Conservation (phyloP, 805 yeast genomes). For the Saturnispora galanensis region DNA sequence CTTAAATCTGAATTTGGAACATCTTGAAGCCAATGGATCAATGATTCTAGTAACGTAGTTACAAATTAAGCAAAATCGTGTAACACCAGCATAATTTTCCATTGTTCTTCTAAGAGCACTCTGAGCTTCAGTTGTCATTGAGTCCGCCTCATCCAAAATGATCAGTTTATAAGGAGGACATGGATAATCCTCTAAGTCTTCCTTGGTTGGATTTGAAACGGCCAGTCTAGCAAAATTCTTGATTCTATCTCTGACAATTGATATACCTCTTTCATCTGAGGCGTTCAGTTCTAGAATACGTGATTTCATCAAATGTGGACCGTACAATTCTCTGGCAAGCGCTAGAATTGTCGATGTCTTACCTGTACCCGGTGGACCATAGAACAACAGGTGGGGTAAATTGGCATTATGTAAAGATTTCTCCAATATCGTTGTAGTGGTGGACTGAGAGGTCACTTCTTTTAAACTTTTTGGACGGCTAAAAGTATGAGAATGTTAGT, state of each 20-base stretch:
- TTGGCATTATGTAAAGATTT: conserved; percentile 72
- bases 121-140: conserved; percentile 98
- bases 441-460: conserved; percentile 88
- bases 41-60: conserved; percentile 94
- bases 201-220: conserved; percentile 68
- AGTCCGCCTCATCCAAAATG: conserved; percentile 91
- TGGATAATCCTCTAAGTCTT: conserved; percentile 66
- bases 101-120: conserved; percentile 88
- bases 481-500: not conserved
- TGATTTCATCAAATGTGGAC: conserved; percentile 55
- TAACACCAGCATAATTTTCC: conserved; percentile 82
- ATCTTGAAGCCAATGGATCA: conserved; percentile 92
- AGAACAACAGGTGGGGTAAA: conserved; percentile 83
- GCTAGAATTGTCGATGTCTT: conserved; percentile 85
- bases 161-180: conserved; percentile 95
- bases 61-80: conserved; percentile 91
- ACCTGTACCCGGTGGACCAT: conserved; percentile 94
- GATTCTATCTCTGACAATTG: conserved; percentile 76
- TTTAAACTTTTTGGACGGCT: conserved; percentile 78
- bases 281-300: conserved; percentile 81
- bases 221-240: conserved; percentile 80
- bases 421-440: conserved; percentile 74
- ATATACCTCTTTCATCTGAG: conserved; percentile 84
- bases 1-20: conserved; percentile 89
- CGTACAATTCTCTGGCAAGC: conserved; percentile 68